Percentiles rank a stretch among this genome's conserved stretches.
These are phyloP conservation scores for Cercophora samala DNA, from an alignment of 495 filamentous ascomycete species.

Conservation along the genomic window DNA sequence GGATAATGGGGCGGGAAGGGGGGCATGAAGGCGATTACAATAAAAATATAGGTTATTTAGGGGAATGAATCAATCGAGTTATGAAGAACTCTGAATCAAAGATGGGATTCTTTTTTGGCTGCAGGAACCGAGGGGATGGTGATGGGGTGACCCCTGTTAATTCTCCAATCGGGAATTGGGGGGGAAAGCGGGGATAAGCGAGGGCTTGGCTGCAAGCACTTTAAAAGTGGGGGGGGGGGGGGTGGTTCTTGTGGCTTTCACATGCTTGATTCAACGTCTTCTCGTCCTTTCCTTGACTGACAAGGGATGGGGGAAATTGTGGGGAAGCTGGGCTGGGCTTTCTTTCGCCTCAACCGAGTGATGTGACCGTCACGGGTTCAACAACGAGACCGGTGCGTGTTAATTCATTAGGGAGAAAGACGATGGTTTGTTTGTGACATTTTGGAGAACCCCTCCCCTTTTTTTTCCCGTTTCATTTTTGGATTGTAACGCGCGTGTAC, in stretches of 20 bases:
- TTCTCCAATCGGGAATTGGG: neutral
- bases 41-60: neutral
- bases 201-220: neutral
- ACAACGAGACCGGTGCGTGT: too few relatives aligned
- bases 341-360: neutral
- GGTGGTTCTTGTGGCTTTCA: slow-evolving; percentile 1
- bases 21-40: neutral
- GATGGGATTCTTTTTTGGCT: neutral
- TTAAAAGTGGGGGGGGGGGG: neutral
- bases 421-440: too few relatives aligned
- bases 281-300: neutral
- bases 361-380: neutral
- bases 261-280: neutral
- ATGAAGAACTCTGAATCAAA: too few relatives aligned
- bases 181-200: neutral
- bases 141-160: neutral
- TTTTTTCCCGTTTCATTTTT: neutral
- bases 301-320: slow-evolving; percentile 1
- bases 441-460: neutral
- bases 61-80: neutral
- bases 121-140: neutral
- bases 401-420: too few relatives aligned
- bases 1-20: neutral
- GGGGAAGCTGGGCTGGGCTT: neutral
- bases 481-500: too few relatives aligned